These are phyloP conservation scores for Chaetomium olivaceum DNA, from an alignment of 2,329 filamentous ascomycete species.

Conservation along the genomic window DNA sequence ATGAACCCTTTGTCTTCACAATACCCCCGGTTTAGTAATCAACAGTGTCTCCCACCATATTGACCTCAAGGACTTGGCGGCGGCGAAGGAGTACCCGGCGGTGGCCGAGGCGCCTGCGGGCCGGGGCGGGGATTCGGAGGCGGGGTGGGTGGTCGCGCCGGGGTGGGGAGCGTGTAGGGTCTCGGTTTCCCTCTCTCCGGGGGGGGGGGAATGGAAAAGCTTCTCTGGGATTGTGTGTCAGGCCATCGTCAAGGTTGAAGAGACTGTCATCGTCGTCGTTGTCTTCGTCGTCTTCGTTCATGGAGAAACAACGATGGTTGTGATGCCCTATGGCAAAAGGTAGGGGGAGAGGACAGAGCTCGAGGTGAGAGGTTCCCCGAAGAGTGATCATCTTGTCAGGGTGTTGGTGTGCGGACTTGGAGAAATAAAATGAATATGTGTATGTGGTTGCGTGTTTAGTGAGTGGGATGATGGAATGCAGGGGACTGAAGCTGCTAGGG, in stretches of 20 bases:
- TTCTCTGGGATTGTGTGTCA: too few relatives aligned
- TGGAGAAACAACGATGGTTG: neutral
- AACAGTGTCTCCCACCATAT: too few relatives aligned
- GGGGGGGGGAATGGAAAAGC: too few relatives aligned
- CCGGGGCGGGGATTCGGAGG: constrained; percentile 5
- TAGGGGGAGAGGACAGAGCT: too few relatives aligned
- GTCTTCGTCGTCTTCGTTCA: neutral
- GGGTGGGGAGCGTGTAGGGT: neutral
- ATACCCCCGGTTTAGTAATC: too few relatives aligned
- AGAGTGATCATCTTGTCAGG: neutral
- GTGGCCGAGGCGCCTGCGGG: neutral
- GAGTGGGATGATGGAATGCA: neutral
- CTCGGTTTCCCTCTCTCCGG: neutral
- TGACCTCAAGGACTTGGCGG: neutral
- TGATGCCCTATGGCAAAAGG: neutral
- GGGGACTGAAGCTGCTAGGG: neutral
- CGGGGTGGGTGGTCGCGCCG: neutral
- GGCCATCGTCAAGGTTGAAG: neutral
- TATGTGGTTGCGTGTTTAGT: neutral
- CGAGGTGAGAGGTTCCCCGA: neutral
- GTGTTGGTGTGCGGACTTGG: neutral
- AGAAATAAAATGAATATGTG: neutral
- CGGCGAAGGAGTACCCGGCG: neutral
- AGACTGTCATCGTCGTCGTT: neutral
- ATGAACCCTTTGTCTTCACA: too few relatives aligned